Conservation (phyloP, 495 filamentous ascomycete species). For the Bacidia gigantensis region DNA sequence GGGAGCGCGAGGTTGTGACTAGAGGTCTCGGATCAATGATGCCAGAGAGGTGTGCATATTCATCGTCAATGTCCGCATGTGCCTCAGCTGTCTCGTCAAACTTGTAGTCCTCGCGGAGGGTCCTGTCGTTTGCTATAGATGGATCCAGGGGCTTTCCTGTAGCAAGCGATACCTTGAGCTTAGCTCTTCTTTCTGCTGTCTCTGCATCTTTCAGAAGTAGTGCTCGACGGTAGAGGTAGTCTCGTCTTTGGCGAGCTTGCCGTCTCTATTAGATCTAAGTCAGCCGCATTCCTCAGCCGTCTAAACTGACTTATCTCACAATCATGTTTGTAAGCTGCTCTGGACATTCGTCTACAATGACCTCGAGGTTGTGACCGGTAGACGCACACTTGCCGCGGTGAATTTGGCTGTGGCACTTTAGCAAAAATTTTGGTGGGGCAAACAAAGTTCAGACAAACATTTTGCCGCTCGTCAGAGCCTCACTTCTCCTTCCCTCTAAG, state of each 20-base stretch:
- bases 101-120: conserved; percentile 76
- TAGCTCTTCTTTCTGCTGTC: conserved; percentile 76
- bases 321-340: not conserved
- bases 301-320: too few relatives aligned
- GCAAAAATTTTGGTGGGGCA: not conserved
- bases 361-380: too few relatives aligned
- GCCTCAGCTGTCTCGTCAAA: conserved; percentile 74
- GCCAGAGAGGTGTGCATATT: conserved; percentile 76
- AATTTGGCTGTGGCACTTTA: not conserved
- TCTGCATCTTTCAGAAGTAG: conserved; percentile 80
- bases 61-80: conserved; percentile 69
- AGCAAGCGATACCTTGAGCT: conserved; percentile 74
- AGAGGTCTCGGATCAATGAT: conserved; percentile 75
- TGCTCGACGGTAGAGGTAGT: conserved; percentile 83
- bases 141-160: conserved; percentile 74
- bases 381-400: too few relatives aligned
- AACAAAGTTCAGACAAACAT: not conserved
- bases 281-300: not conserved
- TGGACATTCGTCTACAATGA: too few relatives aligned
- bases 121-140: conserved; percentile 77
- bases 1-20: conserved; percentile 85
- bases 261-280: conserved; percentile 22
- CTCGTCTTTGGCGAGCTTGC: conserved; percentile 75
- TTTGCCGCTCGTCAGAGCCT: not conserved
- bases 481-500: not conserved